Base-by-base conservation (phyloP, 2,329 filamentous ascomycete species). In the Cercospora citrullina region DNA sequence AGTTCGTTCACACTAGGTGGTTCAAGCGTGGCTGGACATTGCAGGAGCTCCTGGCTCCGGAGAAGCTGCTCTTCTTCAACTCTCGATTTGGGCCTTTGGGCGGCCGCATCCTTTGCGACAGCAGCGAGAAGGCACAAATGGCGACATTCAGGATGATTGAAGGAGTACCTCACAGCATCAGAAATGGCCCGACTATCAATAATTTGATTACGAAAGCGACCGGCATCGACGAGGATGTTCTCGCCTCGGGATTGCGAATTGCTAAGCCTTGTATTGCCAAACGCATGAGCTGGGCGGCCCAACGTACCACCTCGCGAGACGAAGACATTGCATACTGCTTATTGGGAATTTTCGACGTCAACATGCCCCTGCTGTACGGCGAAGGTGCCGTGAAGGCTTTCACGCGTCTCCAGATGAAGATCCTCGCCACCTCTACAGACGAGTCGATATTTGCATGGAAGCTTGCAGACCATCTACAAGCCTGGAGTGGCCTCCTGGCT, bases 281-380 rank as follows among this genome's bases (percentile, higher is more conserved):
- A 28, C 53, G 64, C 12, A 66, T 64, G 62, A 61, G 64, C 18
- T 73, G 72, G 72, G 72, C 71, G 12, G 23, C 68, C 10, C 12
- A 21, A 9, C 64, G 72, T 23, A 12, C 45, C 21, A 72, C 70
- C 4, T 68, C 67, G 9, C 60, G 77, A 3, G 7, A 65, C 0
- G 82, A 84, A 63, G 83, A 84, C 45, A 75, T 77, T 18, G 81
- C 81, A 0, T 85, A 84, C 55, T 83, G 77, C 8, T 72, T 85
- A 0, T 66, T 84, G 2, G 83, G 83, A 0, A 75, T 84, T 0
- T 84, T 84, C 30, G 75, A 75, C 1, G 75, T 84, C 23, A 78
- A 81, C 33, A 82, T 84, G 63, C 66, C 68, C 9, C 26, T 70
- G 7, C 59, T 70, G 1, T 66, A 68, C 39, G 66, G 68, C 14